Evolutionary conservation across 2,329 filamentous ascomycete genomes (phyloP).

Genomic region (Fusarium xyrophilum): DNA sequence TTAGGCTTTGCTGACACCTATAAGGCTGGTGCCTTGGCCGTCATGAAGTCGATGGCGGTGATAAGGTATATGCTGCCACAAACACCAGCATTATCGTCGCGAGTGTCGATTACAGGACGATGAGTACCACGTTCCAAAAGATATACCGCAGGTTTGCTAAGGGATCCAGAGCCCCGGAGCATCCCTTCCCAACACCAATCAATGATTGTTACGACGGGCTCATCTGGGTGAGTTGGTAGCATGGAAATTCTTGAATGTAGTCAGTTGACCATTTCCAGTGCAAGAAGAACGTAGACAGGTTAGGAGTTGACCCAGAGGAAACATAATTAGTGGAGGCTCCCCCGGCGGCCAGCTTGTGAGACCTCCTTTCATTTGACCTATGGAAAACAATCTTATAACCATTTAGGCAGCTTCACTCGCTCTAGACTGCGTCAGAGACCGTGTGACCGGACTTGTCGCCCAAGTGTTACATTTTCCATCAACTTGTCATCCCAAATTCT

Average conservation of each 20-base stretch:
- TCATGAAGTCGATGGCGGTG: constrained; percentile 36
- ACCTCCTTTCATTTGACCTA: background rate
- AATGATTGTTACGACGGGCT: constrained; percentile 37
- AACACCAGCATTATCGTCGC: constrained; percentile 32
- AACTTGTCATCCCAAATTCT: constrained; percentile 37
- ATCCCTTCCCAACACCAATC: constrained; percentile 31
- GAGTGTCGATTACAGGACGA: constrained; percentile 36
- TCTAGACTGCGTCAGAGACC: constrained; percentile 7
- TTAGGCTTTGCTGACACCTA: background rate
- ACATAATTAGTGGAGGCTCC: constrained; percentile 34
- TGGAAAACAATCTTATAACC: background rate
- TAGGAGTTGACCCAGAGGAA: constrained; percentile 28
- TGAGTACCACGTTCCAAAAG: background rate
- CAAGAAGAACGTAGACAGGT: constrained; percentile 22
- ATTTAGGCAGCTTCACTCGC: constrained; percentile 28
- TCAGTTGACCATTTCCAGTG: constrained; percentile 14
- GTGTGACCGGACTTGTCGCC: constrained; percentile 30
- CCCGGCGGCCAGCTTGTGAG: constrained; percentile 33
- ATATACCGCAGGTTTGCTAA: fast-evolving
- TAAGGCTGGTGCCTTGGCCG: constrained; percentile 34
- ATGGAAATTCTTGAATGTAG: fast-evolving
- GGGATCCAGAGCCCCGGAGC: constrained; percentile 27
- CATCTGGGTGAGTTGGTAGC: constrained; percentile 26
- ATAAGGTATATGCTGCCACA: constrained; percentile 33
- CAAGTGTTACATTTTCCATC: constrained; percentile 34